Evolutionary conservation across 441 rosid species (phyloP).

Genomic region (Aleurites moluccanus): DNA sequence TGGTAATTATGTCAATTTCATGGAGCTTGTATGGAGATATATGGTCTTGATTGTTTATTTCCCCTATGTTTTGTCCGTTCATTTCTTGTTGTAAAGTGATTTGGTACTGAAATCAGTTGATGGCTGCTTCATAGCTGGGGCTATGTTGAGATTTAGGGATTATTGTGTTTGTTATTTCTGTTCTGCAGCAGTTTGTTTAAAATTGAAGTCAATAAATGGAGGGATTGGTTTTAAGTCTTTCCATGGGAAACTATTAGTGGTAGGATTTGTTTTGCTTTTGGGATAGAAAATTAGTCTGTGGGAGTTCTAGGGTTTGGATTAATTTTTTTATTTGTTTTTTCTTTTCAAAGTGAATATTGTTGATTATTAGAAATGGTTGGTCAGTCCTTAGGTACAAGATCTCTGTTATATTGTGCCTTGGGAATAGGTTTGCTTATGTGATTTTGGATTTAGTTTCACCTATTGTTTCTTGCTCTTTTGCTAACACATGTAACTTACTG

Average conservation of each 20-base stretch:
- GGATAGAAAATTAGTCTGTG: neutral
- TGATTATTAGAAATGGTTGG: neutral
- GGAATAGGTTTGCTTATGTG: neutral
- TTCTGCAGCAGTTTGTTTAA: neutral
- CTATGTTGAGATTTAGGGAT: no score
- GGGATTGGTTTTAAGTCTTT: neutral
- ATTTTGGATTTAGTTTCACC: neutral
- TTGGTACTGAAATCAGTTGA: slow-evolving; percentile 3
- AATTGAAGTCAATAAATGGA: neutral
- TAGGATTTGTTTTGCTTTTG: neutral
- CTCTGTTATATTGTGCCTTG: neutral
- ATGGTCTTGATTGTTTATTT: neutral
- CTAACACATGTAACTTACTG: no score
- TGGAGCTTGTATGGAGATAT: neutral
- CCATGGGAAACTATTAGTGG: neutral
- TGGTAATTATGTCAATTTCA: no score
- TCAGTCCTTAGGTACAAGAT: neutral
- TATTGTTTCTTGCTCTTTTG: neutral
- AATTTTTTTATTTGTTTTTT: neutral
- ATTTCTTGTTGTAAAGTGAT: neutral
- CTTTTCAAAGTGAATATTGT: neutral
- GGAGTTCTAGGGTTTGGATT: neutral
- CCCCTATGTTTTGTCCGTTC: neutral
- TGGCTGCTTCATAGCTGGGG: neutral
- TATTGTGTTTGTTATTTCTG: no score